Evolutionary conservation across 164 flowering plant genomes (phyloP).

Genomic region (Aristolochia contorta): DNA sequence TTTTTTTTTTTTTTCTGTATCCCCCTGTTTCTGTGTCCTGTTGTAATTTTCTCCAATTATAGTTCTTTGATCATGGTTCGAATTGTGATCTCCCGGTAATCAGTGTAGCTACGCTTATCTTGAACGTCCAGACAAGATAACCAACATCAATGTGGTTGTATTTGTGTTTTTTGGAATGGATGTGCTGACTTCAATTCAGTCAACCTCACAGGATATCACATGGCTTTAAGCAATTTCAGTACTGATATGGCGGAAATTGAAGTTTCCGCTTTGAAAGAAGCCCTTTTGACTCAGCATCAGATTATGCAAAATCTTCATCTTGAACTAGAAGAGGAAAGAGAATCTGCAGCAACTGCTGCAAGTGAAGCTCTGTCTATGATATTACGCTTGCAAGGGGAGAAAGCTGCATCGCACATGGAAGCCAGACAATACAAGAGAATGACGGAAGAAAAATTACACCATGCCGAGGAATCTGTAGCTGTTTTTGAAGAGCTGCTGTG

Average conservation of each 20-base stretch:
- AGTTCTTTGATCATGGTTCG: no score
- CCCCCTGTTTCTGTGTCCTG: no score
- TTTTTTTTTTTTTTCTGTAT: no score
- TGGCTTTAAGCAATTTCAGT: constrained; percentile 18
- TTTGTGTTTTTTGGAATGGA: no score
- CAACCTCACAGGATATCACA: constrained; percentile 7
- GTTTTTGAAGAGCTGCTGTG: constrained; percentile 50
- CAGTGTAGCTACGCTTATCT: no score
- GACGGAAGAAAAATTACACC: constrained; percentile 70
- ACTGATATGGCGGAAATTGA: constrained; percentile 22
- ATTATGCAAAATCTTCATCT: constrained; percentile 57
- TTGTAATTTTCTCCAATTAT: no score
- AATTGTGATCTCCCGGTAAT: no score
- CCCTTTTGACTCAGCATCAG: constrained; percentile 52
- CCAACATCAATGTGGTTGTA: no score
- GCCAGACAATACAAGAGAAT: constrained; percentile 78
- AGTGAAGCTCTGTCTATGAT: constrained; percentile 82
- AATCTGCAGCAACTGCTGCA: constrained; percentile 69
- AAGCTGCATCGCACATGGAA: constrained; percentile 74
- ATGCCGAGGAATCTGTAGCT: constrained; percentile 50
- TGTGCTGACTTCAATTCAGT: no score
- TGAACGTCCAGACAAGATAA: no score
- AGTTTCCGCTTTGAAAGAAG: constrained; percentile 41
- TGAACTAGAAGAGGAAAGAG: constrained; percentile 83
- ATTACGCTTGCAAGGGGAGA: constrained; percentile 73